phyloP scores from a whole-genome alignment of 495 filamentous ascomycete species.

The Achaetomiella virescens region DNA sequence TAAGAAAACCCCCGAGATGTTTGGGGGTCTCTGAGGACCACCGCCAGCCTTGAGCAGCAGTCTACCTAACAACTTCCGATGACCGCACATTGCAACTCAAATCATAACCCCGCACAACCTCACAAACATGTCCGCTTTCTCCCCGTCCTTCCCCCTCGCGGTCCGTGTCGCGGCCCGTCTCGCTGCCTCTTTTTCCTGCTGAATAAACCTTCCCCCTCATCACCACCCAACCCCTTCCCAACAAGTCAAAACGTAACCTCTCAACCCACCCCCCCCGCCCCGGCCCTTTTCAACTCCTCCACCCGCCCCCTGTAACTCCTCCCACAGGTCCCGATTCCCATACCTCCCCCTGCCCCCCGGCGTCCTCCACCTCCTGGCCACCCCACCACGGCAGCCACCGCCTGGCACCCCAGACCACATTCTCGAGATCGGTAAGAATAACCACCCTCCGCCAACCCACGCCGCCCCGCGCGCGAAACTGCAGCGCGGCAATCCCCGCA shows the following conservation, averaged over 20 bases:
- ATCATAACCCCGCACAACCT: conserved; percentile 24
- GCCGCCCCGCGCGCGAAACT: conserved; percentile 32
- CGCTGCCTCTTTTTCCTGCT: conserved; percentile 24
- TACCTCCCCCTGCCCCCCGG: conserved; percentile 1
- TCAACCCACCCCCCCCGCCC: conserved; percentile 17
- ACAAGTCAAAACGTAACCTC: conserved; percentile 33
- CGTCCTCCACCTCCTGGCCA: conserved; percentile 24
- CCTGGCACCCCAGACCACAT: conserved; percentile 39
- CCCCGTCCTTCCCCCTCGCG: conserved; percentile 10
- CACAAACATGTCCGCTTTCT: conserved; percentile 19
- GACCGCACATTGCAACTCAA: too few relatives aligned
- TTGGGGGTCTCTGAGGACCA: too few relatives aligned
- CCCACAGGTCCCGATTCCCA: conserved; percentile 41
- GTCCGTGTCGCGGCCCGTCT: conserved; percentile 21
- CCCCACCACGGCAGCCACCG: conserved; percentile 36
- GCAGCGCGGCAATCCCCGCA: conserved; percentile 38
- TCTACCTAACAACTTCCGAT: too few relatives aligned
- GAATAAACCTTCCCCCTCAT: conserved; percentile 12
- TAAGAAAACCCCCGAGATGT: too few relatives aligned
- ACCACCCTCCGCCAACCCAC: conserved; percentile 40
- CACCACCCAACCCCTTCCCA: too few relatives aligned
- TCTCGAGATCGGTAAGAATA: conserved; percentile 43
- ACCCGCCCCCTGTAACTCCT: conserved; percentile 31
- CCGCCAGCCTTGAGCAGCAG: too few relatives aligned
- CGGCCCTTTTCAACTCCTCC: conserved; percentile 22